Conservation (phyloP, 2,329 filamentous ascomycete species). For the Monilinia fructigena region DNA sequence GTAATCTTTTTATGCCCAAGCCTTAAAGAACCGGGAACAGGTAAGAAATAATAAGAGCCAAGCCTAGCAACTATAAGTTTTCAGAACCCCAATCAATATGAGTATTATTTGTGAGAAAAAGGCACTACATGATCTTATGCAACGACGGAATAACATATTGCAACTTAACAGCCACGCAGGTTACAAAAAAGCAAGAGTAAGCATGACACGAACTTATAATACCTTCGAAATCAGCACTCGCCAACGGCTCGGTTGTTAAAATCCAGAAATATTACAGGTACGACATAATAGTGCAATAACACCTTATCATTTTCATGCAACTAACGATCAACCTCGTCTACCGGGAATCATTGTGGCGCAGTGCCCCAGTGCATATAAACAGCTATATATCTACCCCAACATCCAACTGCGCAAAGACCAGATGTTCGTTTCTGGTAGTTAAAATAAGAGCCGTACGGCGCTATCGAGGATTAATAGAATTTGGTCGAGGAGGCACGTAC, state of each 20-base stretch:
- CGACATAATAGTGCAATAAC: not conserved
- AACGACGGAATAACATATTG: not conserved
- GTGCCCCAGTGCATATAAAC: constrained; percentile 1
- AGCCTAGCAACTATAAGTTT: not conserved
- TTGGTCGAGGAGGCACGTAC: not conserved
- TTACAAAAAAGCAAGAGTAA: not conserved
- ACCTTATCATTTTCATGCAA: constrained; percentile 7
- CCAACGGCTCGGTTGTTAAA: not conserved
- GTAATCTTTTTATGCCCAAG: not conserved
- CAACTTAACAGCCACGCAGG: not conserved
- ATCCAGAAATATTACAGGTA: not conserved
- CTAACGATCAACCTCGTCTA: not conserved
- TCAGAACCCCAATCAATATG: too few relatives aligned
- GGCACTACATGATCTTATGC: not conserved
- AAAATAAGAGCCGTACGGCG: constrained; percentile 10
- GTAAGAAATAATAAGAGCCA: too few relatives aligned
- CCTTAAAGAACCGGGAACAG: not conserved
- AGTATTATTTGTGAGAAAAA: not conserved
- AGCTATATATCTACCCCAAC: not conserved
- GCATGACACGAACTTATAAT: not conserved
- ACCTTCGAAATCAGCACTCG: not conserved
- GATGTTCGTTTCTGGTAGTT: constrained; percentile 14
- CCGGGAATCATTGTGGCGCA: constrained; percentile 9
- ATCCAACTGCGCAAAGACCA: constrained; percentile 17
- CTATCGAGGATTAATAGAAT: not conserved